Base-by-base conservation (phyloP, 2,329 filamentous ascomycete genomes). In the Daldinia sp. region DNA sequence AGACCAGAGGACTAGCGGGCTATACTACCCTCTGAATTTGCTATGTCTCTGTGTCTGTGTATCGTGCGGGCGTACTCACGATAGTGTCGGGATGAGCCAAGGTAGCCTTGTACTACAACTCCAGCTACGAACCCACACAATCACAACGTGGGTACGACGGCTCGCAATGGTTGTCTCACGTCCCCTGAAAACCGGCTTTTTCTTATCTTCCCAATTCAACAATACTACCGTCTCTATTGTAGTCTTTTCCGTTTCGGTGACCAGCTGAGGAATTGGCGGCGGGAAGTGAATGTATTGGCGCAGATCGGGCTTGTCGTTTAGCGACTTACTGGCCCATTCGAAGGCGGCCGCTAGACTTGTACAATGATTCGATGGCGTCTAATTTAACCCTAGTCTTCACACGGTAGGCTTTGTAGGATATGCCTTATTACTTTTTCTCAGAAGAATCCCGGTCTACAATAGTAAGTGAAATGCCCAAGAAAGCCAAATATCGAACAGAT, bases 1-100 rank as follows among this genome's bases (percentile, higher is more conserved):
- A 77, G 78, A 73, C 80, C 79, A 74, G 76, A 79, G 78, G 79
- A 81, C 66, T 75, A 76, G 73, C 70, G 69, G 71, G 41, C 68
- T 72, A 68, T 64, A 68, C 54, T 60, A 65, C 61, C 63, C 41
- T 70, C 59, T 57, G 69, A 70, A 63, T 70, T 68, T 67, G 67
- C 58, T 74, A 71, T 72, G 71, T 72, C 70, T 73, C 72, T 65
- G 69, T 69, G 68, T 58, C 69, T 73, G 67, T 70, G 72, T 69
- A 74, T 72, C 70, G 72, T 68, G 63, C 72, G 69, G 69, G 58
- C 67, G 72, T 63, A 65, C 74, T 69, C 63, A 73, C 74, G 74
- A 74, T 70, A 60, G 69, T 70, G 76, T 77, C 74, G 75, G 74
- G 68, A 75, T 74, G 70, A 72, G 70, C 69, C 69, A 67, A 74